These are phyloP conservation scores for Helicocarpus griseus DNA, from an alignment of 2,329 filamentous ascomycete genomes.

Conservation along the genomic window DNA sequence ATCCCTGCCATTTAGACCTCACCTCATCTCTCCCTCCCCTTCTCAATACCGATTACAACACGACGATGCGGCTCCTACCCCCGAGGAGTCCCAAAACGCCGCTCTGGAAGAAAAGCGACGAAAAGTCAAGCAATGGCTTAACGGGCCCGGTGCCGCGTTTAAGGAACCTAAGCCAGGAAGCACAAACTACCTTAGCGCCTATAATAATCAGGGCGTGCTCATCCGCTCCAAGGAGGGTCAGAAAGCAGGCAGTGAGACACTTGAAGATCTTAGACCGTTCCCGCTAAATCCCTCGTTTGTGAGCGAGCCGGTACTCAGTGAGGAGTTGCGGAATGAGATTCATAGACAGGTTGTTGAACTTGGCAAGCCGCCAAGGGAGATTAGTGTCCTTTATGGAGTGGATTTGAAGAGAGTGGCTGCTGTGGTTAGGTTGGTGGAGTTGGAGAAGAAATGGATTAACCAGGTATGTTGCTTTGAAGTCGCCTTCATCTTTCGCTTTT, in stretches of 20 bases:
- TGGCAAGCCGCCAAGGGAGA: conserved; percentile 61
- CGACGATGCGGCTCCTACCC: background rate
- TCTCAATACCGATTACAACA: background rate
- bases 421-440: conserved; percentile 72
- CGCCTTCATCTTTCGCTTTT: conserved; percentile 7
- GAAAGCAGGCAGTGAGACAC: background rate
- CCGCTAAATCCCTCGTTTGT: conserved; percentile 63
- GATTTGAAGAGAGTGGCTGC: conserved; percentile 79
- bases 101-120: background rate
- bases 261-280: conserved; percentile 48
- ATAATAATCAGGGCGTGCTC: conserved; percentile 42
- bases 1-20: conserved; percentile 9
- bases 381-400: conserved; percentile 67
- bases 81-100: background rate
- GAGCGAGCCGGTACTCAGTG: conserved; percentile 63
- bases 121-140: conserved; percentile 44
- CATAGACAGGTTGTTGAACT: conserved; percentile 57
- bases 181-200: conserved; percentile 48
- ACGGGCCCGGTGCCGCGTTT: conserved; percentile 43
- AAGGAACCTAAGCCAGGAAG: conserved; percentile 39
- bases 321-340: conserved; percentile 62
- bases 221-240: conserved; percentile 31
- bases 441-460: conserved; percentile 67
- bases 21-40: conserved; percentile 10
- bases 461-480: conserved; percentile 59